These are phyloP conservation scores for Metschnikowia drakensbergensis DNA, from an alignment of 805 yeast species.

Conservation along the genomic window DNA sequence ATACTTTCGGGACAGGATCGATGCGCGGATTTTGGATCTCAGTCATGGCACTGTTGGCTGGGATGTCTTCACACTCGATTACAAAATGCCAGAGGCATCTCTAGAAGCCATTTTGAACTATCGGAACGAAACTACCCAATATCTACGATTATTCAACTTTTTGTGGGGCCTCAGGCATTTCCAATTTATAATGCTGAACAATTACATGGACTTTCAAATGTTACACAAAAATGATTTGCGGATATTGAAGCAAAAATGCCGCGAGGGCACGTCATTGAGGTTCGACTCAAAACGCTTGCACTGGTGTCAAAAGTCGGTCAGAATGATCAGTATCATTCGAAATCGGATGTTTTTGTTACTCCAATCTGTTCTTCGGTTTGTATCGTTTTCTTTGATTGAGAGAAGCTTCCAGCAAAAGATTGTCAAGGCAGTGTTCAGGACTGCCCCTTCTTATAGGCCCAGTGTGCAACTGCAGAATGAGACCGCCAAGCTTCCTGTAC, in stretches of 20 bases:
- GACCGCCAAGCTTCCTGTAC: slow-evolving; percentile 10
- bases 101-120: slow-evolving; percentile 38
- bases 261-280: slow-evolving; percentile 2
- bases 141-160: slow-evolving; percentile 78
- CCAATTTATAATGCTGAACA: slow-evolving; percentile 44
- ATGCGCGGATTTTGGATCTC: slow-evolving; percentile 76
- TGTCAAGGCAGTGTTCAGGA: slow-evolving; percentile 21
- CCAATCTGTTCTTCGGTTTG: slow-evolving; percentile 36
- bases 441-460: not conserved
- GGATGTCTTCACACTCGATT: slow-evolving; percentile 91
- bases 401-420: slow-evolving; percentile 28
- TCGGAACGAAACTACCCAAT: slow-evolving; percentile 39
- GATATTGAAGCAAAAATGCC: slow-evolving; percentile 13
- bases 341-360: slow-evolving; percentile 41
- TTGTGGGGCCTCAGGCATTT: slow-evolving; percentile 75
- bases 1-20: slow-evolving; percentile 52
- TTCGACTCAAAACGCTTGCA: slow-evolving; percentile 5
- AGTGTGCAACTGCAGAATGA: not conserved
- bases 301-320: slow-evolving; percentile 32
- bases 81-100: slow-evolving; percentile 53
- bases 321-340: slow-evolving; percentile 35
- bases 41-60: slow-evolving; percentile 76
- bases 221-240: slow-evolving; percentile 27
- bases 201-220: slow-evolving; percentile 25
- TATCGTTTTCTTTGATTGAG: slow-evolving; percentile 47